Conservation (phyloP, 2,329 filamentous ascomycete genomes). For the Trichophaea hybrida region DNA sequence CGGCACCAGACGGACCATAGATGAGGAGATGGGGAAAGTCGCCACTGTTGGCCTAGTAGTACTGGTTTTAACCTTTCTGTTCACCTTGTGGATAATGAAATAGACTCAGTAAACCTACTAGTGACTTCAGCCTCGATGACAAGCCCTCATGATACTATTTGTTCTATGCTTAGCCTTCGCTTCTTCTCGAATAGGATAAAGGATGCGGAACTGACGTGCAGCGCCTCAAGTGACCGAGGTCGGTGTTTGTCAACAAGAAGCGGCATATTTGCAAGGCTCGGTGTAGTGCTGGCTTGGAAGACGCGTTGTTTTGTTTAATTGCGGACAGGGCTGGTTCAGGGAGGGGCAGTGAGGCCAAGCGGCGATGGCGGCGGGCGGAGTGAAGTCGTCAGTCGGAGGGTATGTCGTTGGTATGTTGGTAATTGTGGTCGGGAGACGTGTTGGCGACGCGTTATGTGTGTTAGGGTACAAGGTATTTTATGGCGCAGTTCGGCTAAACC, state of each 20-base stretch:
- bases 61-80: neutral
- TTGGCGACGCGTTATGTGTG: no score
- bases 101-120: constrained; percentile 43
- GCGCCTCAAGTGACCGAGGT: constrained; percentile 55
- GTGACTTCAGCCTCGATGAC: constrained; percentile 68
- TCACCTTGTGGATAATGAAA: neutral
- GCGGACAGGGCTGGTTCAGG: no score
- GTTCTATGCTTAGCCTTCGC: neutral
- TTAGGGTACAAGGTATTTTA: no score
- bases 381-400: no score
- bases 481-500: no score
- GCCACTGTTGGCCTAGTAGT: constrained; percentile 57
- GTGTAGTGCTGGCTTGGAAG: neutral
- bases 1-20: constrained; percentile 89
- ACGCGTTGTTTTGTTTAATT: neutral
- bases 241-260: constrained; percentile 54
- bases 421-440: neutral
- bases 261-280: neutral
- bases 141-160: constrained; percentile 66
- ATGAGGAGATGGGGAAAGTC: constrained; percentile 97
- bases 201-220: constrained; percentile 18
- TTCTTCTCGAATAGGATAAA: neutral
- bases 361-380: no score
- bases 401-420: no score
- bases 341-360: no score